These are phyloP conservation scores for Neurospora sp. DNA, from an alignment of 495 filamentous ascomycete genomes.

Conservation along the genomic window DNA sequence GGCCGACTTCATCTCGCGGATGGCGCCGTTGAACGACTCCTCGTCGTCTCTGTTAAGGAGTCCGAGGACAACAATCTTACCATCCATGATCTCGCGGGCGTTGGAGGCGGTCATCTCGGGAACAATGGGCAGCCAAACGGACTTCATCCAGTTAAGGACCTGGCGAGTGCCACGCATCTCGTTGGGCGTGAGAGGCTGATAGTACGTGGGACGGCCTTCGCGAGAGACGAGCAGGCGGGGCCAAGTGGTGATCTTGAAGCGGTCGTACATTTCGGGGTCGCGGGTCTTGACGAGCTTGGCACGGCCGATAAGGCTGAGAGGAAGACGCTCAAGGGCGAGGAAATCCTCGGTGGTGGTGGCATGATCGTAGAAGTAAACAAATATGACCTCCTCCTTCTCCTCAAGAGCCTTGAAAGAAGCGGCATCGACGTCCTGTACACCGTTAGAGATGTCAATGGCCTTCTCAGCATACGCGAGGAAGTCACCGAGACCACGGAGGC, in stretches of 20 bases:
- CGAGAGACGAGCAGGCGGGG: slow-evolving; percentile 82
- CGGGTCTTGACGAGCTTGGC: slow-evolving; percentile 86
- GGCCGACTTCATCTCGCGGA: slow-evolving; percentile 88
- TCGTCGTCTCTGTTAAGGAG: slow-evolving; percentile 72
- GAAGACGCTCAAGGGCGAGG: slow-evolving; percentile 71
- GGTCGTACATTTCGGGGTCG: slow-evolving; percentile 56
- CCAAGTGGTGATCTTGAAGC: slow-evolving; percentile 94
- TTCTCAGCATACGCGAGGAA: slow-evolving; percentile 78
- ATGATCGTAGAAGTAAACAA: slow-evolving; percentile 94
- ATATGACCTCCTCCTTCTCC: slow-evolving; percentile 88
- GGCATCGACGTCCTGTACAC: slow-evolving; percentile 70
- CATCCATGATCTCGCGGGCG: slow-evolving; percentile 87
- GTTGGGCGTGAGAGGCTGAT: slow-evolving; percentile 67
- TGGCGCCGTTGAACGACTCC: slow-evolving; percentile 67
- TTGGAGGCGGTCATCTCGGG: slow-evolving; percentile 89
- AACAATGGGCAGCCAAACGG: slow-evolving; percentile 94
- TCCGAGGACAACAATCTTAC: slow-evolving; percentile 83
- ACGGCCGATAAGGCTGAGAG: slow-evolving; percentile 78
- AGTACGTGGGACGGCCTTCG: slow-evolving; percentile 82
- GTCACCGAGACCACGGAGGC: slow-evolving; percentile 86
- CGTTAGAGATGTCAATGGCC: slow-evolving; percentile 65
- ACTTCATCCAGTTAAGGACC: slow-evolving; percentile 87
- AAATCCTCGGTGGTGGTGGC: slow-evolving; percentile 92
- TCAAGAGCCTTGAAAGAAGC: slow-evolving; percentile 73
- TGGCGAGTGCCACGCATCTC: slow-evolving; percentile 81